Base-by-base conservation (phyloP, 495 filamentous ascomycete species). In the Trichoderma asperelloides region DNA sequence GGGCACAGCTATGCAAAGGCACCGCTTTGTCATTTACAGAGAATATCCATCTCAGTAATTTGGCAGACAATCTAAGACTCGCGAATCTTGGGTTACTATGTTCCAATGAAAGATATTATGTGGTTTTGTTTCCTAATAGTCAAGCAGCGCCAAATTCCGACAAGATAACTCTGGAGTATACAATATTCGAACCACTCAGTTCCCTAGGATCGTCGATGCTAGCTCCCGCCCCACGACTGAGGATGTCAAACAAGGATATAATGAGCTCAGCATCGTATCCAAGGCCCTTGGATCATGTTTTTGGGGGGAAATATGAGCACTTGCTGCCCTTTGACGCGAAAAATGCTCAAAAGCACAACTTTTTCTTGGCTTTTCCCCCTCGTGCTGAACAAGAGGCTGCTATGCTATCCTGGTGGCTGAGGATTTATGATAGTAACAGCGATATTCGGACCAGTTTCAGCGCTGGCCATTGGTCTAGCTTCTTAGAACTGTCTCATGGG, bases 341-440 rank as follows among this genome's bases (percentile, higher is more conserved):
- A 2, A 43, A 30, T 72, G 66, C n/a, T 71, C 74, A 60, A 1
- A 67, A 70, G 33, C 62, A 65, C 65, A 67, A 55, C 23, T 74
- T 78, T 70, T 76, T 75, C 45, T 66, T 78, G n/a, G 63, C 72
- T 69, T 2, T 72, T 76, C 57, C 77, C 73, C 6, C 41, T 41
- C 13, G 39, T 13, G 51, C 64, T 2, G 66, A 70, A 9, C 69
- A 65, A 64, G 30, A 64, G 12, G 39, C 62, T 21, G 41, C 43
- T 6, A 40, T 65, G 6, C 18, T 76, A 13, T 71, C 30, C 62
- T 65, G 66, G 23, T 78, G 77, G 77, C 68, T 78, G 15, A 70
- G 72, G 1, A 68, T 51, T 1, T 68, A 67, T 51, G 70, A 75
- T 25, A 69, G 74, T 0, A n/a, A 63, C 16, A 77, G 73, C 63